Percentiles rank a stretch among this genome's conserved stretches.
Evolutionary conservation across 1,284 basidiomycete genomes (phyloP).

Genomic region (Hemileccinum hortonii): DNA sequence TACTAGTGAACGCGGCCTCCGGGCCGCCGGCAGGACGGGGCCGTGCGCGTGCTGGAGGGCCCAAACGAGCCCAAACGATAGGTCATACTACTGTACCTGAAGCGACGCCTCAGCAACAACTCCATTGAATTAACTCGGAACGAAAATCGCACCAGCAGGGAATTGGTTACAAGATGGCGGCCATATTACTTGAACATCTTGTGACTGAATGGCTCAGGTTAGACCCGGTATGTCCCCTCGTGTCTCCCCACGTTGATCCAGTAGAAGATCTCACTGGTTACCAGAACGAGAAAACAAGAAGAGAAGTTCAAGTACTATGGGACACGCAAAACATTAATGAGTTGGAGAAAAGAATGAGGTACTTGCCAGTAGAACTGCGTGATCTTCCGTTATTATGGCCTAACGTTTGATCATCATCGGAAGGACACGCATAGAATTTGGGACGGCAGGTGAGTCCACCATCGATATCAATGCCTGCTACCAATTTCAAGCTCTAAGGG

Average conservation of each 20-base stretch:
- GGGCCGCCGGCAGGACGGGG: no score
- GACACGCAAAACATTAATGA: constrained; percentile 44
- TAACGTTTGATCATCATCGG: neutral
- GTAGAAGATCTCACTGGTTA: neutral
- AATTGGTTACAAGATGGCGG: neutral
- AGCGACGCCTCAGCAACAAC: no score
- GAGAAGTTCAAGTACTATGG: constrained; percentile 55
- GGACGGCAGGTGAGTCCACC: constrained; percentile 67
- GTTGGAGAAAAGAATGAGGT: constrained; percentile 62
- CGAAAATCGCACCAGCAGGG: neutral
- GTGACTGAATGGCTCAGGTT: constrained; percentile 57
- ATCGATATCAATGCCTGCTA: neutral
- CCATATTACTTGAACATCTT: constrained; percentile 39
- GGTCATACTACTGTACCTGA: no score
- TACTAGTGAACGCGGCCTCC: no score
- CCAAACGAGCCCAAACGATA: no score
- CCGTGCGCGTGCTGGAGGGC: no score
- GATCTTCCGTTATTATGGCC: neutral
- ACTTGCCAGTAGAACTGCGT: constrained; percentile 5
- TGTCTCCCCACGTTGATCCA: neutral
- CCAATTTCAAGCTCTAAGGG: constrained; percentile 43
- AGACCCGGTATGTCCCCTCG: constrained; percentile 44
- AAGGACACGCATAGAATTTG: constrained; percentile 77
- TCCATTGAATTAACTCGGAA: neutral
- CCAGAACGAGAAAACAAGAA: constrained; percentile 55